Evolutionary conservation across 176 grass and related monocot species (phyloP).

Genomic region (Saccharum officinarum): DNA sequence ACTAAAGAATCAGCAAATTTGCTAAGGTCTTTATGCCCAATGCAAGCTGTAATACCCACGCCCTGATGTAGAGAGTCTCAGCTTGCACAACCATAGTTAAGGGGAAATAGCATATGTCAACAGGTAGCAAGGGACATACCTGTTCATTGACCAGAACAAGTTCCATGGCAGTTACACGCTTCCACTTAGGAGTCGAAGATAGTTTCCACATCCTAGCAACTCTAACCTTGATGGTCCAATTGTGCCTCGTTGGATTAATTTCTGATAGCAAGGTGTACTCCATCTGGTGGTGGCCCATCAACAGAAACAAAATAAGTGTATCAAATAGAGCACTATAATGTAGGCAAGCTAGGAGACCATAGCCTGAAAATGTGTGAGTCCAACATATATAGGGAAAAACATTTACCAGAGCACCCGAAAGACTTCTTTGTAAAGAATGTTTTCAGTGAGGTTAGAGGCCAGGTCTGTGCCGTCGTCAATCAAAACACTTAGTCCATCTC

Average conservation of each 20-base stretch:
- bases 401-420: not conserved
- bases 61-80: not conserved
- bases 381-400: not conserved
- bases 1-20: not conserved
- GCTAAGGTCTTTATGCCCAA: not conserved
- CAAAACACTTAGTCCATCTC: not conserved
- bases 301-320: fast-evolving
- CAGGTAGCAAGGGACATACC: not conserved
- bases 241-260: not conserved
- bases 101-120: not conserved
- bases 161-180: not conserved
- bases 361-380: fast-evolving
- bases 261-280: not conserved
- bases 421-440: not conserved
- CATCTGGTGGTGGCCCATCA: not conserved
- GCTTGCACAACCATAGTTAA: not conserved
- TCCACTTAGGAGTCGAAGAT: not conserved
- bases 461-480: not conserved
- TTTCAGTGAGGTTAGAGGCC: not conserved
- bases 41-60: not conserved
- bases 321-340: not conserved
- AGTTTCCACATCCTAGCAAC: not conserved
- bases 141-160: not conserved
- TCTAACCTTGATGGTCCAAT: not conserved
- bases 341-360: not conserved